phyloP scores from a whole-genome alignment of 2,329 filamentous ascomycete genomes.

The Paecilomyces niveus region DNA sequence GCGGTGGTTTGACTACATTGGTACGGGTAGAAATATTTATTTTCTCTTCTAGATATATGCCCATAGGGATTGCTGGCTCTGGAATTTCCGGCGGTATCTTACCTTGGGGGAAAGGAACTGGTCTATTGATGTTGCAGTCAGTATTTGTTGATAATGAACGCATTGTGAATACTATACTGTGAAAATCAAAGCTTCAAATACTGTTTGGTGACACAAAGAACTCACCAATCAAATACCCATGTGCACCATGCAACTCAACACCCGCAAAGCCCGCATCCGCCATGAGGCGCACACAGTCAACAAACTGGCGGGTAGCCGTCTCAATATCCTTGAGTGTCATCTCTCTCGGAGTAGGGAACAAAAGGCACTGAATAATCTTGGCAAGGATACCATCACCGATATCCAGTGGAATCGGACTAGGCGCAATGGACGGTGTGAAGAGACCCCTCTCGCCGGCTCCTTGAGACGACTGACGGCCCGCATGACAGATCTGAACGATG shows the following conservation, averaged over 20 bases:
- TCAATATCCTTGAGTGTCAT: constrained; percentile 51
- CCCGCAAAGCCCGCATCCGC: constrained; percentile 48
- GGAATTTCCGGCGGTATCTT: constrained; percentile 1
- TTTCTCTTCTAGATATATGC: not conserved
- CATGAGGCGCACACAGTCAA: constrained; percentile 44
- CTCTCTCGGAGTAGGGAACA: constrained; percentile 47
- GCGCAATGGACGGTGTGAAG: constrained; percentile 26
- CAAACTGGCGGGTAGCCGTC: constrained; percentile 47
- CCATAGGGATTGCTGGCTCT: not conserved
- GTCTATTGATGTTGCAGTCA: constrained; percentile 4
- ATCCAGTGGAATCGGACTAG: constrained; percentile 32
- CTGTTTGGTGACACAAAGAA: constrained; percentile 12
- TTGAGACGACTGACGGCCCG: constrained; percentile 37
- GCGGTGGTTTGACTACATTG: constrained; percentile 36
- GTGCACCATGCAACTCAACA: constrained; percentile 47
- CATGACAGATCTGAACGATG: constrained; percentile 40
- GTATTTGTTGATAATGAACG: not conserved
- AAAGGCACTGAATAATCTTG: constrained; percentile 18
- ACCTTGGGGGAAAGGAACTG: constrained; percentile 34
- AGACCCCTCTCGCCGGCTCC: constrained; percentile 29
- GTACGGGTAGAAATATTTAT: not conserved
- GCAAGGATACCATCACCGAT: constrained; percentile 33
- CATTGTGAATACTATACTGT: not conserved
- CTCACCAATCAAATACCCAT: constrained; percentile 43
- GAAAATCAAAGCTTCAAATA: too few species aligned